Evolutionary conservation across 176 grass and related monocot genomes (phyloP).

Genomic region (Oryza longistaminata): DNA sequence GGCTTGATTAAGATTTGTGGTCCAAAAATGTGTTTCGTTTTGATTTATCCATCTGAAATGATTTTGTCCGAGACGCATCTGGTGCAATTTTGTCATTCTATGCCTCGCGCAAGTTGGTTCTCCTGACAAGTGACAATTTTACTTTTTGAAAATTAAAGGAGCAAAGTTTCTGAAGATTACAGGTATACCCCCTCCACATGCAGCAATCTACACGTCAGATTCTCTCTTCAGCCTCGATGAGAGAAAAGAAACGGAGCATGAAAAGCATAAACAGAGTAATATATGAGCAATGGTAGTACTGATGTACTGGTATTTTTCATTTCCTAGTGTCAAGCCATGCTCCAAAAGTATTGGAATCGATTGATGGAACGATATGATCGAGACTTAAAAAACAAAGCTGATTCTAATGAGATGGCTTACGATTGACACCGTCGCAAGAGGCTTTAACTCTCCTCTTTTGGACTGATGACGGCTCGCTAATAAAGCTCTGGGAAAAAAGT

Average conservation of each 20-base stretch:
- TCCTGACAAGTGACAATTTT: neutral
- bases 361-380: constrained; percentile 28
- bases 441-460: constrained; percentile 34
- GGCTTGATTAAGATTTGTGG: constrained; percentile 28
- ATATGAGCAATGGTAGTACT: neutral
- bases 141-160: neutral
- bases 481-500: constrained; percentile 23
- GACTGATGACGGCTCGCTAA: constrained; percentile 44
- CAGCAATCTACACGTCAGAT: neutral
- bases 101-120: neutral
- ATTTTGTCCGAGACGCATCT: constrained; percentile 22
- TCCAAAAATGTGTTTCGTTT: constrained; percentile 21
- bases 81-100: neutral
- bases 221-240: neutral
- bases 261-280: neutral
- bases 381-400: constrained; percentile 28
- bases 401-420: constrained; percentile 2
- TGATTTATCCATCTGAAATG: constrained; percentile 32
- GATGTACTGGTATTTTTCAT: neutral
- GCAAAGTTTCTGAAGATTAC: neutral
- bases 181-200: neutral
- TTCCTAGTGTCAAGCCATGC: constrained; percentile 12
- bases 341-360: constrained; percentile 56
- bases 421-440: neutral
- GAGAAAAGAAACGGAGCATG: neutral